Evolutionary conservation across 768 basidiomycete species (phyloP), one percentile per base, ranked within the genome.

Genomic region (Rhizopogon vulgaris): DNA sequence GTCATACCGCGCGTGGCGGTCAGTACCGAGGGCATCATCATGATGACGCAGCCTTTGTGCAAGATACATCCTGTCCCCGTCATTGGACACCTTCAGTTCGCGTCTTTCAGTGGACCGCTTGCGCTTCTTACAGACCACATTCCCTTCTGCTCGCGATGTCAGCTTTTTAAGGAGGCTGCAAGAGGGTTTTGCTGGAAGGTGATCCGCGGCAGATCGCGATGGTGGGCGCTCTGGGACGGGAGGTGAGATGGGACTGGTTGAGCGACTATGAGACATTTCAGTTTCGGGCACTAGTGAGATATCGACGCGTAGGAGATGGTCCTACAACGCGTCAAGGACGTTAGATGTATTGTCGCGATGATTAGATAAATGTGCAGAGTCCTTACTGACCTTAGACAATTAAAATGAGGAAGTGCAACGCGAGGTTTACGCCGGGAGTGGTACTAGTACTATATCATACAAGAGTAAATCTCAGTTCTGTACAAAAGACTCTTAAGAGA

Each of bases 111-210:
- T 34, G 14, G 45, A 46, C 18, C 45, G 45, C 45, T 46, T 46
- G 32, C 45, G 45, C 45, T 46, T 46, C 22, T 46, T 46, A 34
- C 45, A 46, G 22, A 46, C 45, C 8, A 34, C 32, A 38, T n/a
- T n/a, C 10, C 45, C 45, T 34, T 46, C 45, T 9, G 14, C 45
- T 46, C 45, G 45, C 9, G 45, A 46, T 10, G 32, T 22, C 14
- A 17, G 3, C 22, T 46, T 46, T 46, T 46, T 46, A 22, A 34
- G 14, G 14, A 46, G 45, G 22, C 32, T 34, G 32, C 45, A 34
- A 18, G 32, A 46, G 18, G 45, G 45, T n/a, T 32, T 46, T 34
- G 12, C 32, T 34, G 45, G 45, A 34, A 46, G 45, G 22, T 46
- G 32, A 14, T 34, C 30, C 45, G 32, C 32, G 8, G 45, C 32